Base-by-base conservation (phyloP, 805 yeast genomes). In the Candida hispaniensis region DNA sequence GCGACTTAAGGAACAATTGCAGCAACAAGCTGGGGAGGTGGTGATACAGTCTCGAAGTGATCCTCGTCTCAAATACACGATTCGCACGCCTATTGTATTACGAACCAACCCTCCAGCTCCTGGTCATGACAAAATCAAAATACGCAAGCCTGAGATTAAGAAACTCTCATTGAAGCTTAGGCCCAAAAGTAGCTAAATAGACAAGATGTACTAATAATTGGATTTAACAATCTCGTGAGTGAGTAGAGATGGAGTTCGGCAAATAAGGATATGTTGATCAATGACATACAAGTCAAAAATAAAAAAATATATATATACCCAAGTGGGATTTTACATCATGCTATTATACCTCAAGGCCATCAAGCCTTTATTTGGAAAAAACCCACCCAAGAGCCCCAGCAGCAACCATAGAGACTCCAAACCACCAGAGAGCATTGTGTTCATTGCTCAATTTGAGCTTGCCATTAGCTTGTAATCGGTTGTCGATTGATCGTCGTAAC, bases 391-490 rank as follows among this genome's bases (percentile, higher is more conserved):
- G 41, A 11, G 57, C 58, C n/a, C 63, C 63, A 14, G 55, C 43
- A 13, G 44, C 44, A 43, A 61, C 56, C 45, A 61, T 34, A 24
- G 51, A 28, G 10, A 59, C 48, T 13, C 64, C 66, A 26, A 48
- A 38, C 62, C 63, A 62, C 66, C 67, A 61, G 17, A 57, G 39
- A 14, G 41, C 30, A 29, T 50, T 41, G 43, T 46, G 46, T 26
- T 45, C 39, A 16, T 46, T 41, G 8, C 38, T 36, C 18, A 39
- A 43, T 18, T 45, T 43, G 19, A 44, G 43, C 19, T 39, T 34
- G 14, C 94, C 95, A 40, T 68, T 76, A 2, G 94, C 83, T 56
- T 74, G 73, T 48, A 70, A 72, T 56, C 73, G 73, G 62, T 85
- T 86, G 50, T 81, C 93, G 48, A 85, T 63, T 6, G 80, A 64